Evolutionary conservation across 345 rosid genomes (phyloP).

Genomic region (Aquilaria malaccensis): DNA sequence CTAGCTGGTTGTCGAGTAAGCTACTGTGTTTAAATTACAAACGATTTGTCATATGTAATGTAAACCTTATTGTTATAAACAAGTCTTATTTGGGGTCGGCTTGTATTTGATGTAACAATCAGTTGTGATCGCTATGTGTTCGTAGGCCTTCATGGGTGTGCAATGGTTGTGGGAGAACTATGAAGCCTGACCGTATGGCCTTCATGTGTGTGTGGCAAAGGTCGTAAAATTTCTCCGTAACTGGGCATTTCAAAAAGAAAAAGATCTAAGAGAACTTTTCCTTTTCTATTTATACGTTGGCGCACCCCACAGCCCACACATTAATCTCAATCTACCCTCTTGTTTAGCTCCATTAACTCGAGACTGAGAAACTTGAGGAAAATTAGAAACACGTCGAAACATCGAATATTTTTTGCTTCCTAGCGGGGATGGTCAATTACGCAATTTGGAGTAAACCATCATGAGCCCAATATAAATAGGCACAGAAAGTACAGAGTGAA

Average conservation of each 20-base stretch:
- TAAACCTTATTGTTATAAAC: constrained; percentile 18
- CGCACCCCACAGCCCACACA: background rate
- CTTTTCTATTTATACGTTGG: background rate
- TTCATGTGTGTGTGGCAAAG: no score
- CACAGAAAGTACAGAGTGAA: background rate
- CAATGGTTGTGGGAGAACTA: no score
- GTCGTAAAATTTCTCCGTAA: no score
- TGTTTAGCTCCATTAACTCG: no score
- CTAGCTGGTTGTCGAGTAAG: constrained; percentile 17
- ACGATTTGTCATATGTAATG: constrained; percentile 24
- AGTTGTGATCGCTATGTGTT: background rate
- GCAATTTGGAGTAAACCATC: no score
- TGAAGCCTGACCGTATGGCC: no score
- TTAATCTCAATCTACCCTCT: background rate
- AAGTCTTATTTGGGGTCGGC: constrained; percentile 4
- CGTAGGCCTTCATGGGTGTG: background rate
- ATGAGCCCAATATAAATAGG: background rate
- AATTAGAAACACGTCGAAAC: no score
- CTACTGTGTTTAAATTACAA: constrained; percentile 16
- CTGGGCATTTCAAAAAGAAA: no score
- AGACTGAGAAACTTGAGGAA: no score
- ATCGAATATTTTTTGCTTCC: no score
- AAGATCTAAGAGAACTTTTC: no score
- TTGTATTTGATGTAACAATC: constrained; percentile 2
- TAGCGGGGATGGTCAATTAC: no score